Evolutionary conservation across 1,284 basidiomycete species (phyloP), one percentile per base, ranked within the genome.

Genomic region (Tilletiopsis washingtonensis): DNA sequence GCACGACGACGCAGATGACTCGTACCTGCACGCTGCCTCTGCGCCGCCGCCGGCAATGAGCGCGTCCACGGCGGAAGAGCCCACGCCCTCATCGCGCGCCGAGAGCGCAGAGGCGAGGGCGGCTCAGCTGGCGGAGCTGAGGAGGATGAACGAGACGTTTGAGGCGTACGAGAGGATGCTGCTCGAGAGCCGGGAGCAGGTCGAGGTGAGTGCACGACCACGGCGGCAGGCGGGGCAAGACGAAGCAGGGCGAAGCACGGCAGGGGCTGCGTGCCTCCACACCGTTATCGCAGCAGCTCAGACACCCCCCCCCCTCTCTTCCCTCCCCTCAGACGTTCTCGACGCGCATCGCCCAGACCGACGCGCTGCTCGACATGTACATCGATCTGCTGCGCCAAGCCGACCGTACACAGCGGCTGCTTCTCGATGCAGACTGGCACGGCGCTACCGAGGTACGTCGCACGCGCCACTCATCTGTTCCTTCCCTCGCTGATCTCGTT

Each of bases 61-160:
- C 29, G 9, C n/a, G 29, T n/a, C 29, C 9, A n/a, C 29, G 29
- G n/a, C 9, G 9, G 29, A 34, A 3, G 25, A 47, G 9, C 25
- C 27, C 6, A 41, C 37, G 3, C 46, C n/a, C 6, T 7, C 19
- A 11, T 15, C 24, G 7, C 15, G 20, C n/a, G 21, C 23, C 17
- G 57, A 72, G 34, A 59, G 54, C 9, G 47, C 57, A 12, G 67
- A 70, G 38, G 51, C 59, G 25, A 39, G 62, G 5, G 54, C 57
- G 5, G 49, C 53, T 9, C 68, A 72, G 34, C 52, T 70, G n/a
- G 34, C 51, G 20, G 64, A 71, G 40, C 45, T 69, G 5, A 57
- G 54, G 6, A 52, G 56, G 36, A 59, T 72, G 48, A 70, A 72
- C 44, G 56, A 59, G 6, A 52, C 64, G n/a, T 72, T 72, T 47